phyloP scores from a whole-genome alignment of 2,329 filamentous ascomycete genomes.

The Aspergillus awamori region DNA sequence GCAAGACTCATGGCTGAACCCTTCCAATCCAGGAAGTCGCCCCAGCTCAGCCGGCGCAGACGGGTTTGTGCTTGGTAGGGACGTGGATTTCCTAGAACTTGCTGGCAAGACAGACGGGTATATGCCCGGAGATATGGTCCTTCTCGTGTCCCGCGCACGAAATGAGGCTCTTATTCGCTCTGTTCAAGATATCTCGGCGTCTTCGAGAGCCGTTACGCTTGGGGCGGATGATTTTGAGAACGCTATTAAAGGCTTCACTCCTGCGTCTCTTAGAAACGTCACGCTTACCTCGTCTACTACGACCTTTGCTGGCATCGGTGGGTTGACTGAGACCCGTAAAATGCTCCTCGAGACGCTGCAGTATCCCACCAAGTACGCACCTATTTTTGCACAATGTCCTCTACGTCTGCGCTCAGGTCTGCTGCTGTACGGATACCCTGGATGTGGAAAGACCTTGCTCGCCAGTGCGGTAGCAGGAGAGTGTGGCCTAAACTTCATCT shows the following conservation, averaged over 20 bases:
- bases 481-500: constrained; percentile 97
- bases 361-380: constrained; percentile 96
- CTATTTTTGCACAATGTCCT: constrained; percentile 94
- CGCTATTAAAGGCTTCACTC: constrained; percentile 89
- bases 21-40: constrained; percentile 60
- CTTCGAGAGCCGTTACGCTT: constrained; percentile 63
- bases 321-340: constrained; percentile 80
- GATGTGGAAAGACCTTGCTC: constrained; percentile 93
- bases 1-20: constrained; percentile 76
- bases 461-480: constrained; percentile 97
- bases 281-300: constrained; percentile 90
- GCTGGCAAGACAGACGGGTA: constrained; percentile 95
- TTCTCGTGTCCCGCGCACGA: constrained; percentile 82
- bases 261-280: constrained; percentile 90
- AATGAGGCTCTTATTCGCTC: constrained; percentile 91
- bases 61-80: constrained; percentile 72
- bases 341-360: constrained; percentile 93
- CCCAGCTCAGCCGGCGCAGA: constrained; percentile 51
- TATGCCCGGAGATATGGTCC: constrained; percentile 90
- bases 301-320: constrained; percentile 89
- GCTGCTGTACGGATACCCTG: constrained; percentile 90
- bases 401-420: constrained; percentile 91
- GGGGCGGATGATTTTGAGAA: constrained; percentile 76
- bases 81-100: constrained; percentile 88
- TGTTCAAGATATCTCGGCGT: constrained; percentile 59